A percentile compares a stretch with the other conserved stretches of the same genome.
These are phyloP conservation scores for Entelexis sorbosivorans DNA, from an alignment of 1,139 yeast species.

Conservation along the genomic window DNA sequence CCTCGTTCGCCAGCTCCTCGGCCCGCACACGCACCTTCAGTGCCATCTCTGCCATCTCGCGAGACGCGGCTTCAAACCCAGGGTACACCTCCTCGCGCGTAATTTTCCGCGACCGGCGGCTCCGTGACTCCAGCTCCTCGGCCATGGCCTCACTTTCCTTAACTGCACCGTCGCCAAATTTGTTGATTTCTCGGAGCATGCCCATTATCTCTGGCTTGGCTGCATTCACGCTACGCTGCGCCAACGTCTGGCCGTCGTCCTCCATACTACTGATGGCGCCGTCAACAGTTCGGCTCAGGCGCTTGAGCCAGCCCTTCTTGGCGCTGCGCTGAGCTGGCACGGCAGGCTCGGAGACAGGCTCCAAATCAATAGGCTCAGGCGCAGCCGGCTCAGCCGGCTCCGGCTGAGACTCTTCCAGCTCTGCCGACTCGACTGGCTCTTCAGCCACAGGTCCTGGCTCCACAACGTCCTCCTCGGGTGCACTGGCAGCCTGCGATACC, in stretches of 20 bases:
- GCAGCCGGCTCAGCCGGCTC: neutral
- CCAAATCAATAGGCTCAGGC: neutral
- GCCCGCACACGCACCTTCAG: slow-evolving; percentile 29
- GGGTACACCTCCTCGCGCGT: slow-evolving; percentile 23
- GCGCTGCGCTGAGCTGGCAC: neutral
- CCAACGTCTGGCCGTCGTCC: slow-evolving; percentile 15
- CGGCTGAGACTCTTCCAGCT: neutral
- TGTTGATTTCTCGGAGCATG: slow-evolving; percentile 19
- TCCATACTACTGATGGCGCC: slow-evolving; percentile 20
- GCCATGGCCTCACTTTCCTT: slow-evolving; percentile 11
- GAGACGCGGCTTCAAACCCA: slow-evolving; percentile 27
- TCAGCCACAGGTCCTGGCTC: no score
- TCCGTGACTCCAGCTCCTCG: slow-evolving; percentile 8
- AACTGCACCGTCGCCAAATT: slow-evolving; percentile 20
- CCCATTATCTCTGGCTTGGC: slow-evolving; percentile 23
- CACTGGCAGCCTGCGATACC: neutral
- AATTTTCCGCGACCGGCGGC: neutral
- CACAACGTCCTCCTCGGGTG: neutral
- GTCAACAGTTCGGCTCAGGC: slow-evolving; percentile 20
- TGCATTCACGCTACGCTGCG: slow-evolving; percentile 9
- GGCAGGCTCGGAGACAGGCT: neutral
- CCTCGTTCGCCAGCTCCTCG: slow-evolving; percentile 28
- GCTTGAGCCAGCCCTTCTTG: slow-evolving; percentile 14
- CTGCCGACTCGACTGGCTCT: neutral
- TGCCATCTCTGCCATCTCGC: slow-evolving; percentile 27